A percentile compares a stretch with the other conserved stretches of the same genome.
Conservation (phyloP, 176 grass and related monocot species). For the Aegilops longissima region DNA sequence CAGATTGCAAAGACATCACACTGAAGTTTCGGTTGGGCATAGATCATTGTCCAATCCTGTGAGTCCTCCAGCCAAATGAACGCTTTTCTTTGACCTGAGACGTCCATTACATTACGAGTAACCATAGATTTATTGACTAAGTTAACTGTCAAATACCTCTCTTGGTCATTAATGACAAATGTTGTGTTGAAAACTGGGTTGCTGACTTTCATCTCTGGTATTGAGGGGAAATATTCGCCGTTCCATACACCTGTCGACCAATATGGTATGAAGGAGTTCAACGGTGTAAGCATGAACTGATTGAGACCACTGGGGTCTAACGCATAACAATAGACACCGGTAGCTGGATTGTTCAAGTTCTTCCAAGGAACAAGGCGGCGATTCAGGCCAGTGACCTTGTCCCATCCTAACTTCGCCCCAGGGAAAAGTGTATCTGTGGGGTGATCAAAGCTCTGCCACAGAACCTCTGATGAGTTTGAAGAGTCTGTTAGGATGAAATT, state of each 20-base stretch:
- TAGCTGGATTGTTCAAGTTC: background rate
- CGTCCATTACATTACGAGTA: background rate
- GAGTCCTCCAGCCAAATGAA: background rate
- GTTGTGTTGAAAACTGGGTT: background rate
- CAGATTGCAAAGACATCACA: conserved; percentile 41
- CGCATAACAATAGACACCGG: background rate
- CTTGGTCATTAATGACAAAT: conserved; percentile 26
- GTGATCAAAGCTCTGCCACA: conserved; percentile 9
- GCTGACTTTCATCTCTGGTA: conserved; percentile 12
- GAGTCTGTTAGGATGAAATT: background rate
- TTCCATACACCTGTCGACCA: conserved; percentile 42
- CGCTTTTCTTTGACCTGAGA: conserved; percentile 7
- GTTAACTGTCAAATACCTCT: conserved; percentile 26
- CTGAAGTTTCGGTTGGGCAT: background rate
- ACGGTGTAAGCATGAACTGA: background rate
- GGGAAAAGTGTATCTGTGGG: background rate
- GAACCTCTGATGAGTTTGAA: background rate
- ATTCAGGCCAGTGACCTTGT: background rate
- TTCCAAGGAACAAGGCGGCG: background rate
- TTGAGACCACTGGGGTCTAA: background rate
- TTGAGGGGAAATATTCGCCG: conserved; percentile 14
- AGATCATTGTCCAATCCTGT: no score
- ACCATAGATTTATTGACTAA: background rate
- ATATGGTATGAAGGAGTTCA: background rate
- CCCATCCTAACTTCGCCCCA: background rate